Conservation (phyloP, 2,329 filamentous ascomycete genomes). For the Dactylonectria macrodidyma region DNA sequence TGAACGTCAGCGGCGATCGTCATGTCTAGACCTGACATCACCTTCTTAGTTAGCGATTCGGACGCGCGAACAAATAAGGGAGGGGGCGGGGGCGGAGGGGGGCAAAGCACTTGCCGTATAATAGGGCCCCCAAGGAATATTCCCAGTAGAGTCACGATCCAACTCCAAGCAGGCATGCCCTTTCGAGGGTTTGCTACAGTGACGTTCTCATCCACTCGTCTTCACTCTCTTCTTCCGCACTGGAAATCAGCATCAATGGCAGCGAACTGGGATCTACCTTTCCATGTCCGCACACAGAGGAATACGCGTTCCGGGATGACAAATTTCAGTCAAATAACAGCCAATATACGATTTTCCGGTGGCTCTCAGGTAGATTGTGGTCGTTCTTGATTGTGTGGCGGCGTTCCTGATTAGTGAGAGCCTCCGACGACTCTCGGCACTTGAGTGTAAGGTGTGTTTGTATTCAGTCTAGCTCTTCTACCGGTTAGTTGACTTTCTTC, state of each 20-base stretch:
- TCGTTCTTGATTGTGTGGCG: neutral
- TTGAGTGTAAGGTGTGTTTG: neutral
- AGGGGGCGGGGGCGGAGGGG: too few relatives aligned
- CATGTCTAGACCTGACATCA: neutral
- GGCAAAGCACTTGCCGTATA: neutral
- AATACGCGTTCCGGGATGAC: neutral
- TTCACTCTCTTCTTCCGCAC: neutral
- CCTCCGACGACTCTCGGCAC: neutral
- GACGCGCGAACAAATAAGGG: neutral
- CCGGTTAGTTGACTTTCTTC: too few relatives aligned
- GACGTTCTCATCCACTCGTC: too few relatives aligned
- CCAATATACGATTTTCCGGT: neutral
- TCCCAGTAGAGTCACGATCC: neutral
- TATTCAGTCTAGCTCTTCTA: too few relatives aligned
- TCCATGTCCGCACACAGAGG: too few relatives aligned
- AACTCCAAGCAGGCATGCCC: neutral
- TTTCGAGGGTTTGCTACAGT: neutral
- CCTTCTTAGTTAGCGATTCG: neutral
- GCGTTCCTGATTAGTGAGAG: neutral
- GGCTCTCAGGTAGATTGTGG: neutral
- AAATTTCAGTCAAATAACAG: neutral
- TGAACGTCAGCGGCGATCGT: slow-evolving; percentile 20
- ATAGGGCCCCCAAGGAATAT: neutral
- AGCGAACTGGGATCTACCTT: too few relatives aligned
- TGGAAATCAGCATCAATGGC: neutral